Evolutionary conservation across 1,284 basidiomycete species (phyloP).

Genomic region (Heimioporus retisporus): DNA sequence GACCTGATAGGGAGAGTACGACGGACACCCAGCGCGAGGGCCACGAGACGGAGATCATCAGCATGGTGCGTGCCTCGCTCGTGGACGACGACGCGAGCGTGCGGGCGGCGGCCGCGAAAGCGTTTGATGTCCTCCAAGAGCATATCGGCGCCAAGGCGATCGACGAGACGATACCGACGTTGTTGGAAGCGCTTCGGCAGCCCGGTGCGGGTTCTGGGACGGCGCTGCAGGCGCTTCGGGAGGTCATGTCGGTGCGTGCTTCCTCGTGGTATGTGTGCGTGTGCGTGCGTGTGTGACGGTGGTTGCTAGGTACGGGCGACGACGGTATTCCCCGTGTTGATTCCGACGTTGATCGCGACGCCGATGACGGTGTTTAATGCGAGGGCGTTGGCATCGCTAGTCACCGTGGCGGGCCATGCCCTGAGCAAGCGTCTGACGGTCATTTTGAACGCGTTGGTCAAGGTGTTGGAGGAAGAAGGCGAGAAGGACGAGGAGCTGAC

Average conservation of each 20-base stretch:
- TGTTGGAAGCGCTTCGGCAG: constrained; percentile 93
- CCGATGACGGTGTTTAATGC: constrained; percentile 98
- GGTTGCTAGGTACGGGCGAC: constrained; percentile 81
- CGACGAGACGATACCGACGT: constrained; percentile 96
- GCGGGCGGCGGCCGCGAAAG: constrained; percentile 92
- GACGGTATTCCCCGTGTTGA: constrained; percentile 98
- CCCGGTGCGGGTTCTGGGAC: constrained; percentile 94
- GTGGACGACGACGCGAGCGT: constrained; percentile 93
- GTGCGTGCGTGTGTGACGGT: background rate
- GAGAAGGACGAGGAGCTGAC: constrained; percentile 73
- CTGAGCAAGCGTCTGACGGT: constrained; percentile 86
- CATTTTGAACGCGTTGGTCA: constrained; percentile 82
- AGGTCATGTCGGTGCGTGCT: constrained; percentile 89
- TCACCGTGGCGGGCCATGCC: constrained; percentile 93
- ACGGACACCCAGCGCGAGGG: constrained; percentile 90
- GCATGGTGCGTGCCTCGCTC: constrained; percentile 86
- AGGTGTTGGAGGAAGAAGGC: constrained; percentile 68
- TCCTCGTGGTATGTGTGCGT: background rate
- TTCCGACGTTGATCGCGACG: constrained; percentile 91
- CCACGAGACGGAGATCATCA: constrained; percentile 92
- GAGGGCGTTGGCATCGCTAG: constrained; percentile 90
- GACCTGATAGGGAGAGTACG: constrained; percentile 74
- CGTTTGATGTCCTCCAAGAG: constrained; percentile 96
- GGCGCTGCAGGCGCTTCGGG: constrained; percentile 92
- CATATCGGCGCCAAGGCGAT: constrained; percentile 93